Conservation (phyloP, 495 filamentous ascomycete genomes). For the Achaetomiella virescens region DNA sequence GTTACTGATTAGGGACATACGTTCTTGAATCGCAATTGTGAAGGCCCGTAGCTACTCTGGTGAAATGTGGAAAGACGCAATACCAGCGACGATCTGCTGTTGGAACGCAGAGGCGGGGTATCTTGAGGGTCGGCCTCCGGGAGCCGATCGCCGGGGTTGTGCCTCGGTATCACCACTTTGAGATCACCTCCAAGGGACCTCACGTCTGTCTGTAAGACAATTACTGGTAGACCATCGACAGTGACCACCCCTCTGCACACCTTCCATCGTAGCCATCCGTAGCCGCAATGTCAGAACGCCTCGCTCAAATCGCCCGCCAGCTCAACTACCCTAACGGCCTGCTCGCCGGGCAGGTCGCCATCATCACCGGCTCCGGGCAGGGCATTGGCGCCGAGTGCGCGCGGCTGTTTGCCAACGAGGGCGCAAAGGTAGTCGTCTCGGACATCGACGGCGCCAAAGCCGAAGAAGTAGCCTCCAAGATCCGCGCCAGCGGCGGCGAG, state of each 20-base stretch:
- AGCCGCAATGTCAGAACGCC: conserved; percentile 46
- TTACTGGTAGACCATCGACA: neutral
- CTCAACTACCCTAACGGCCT: conserved; percentile 75
- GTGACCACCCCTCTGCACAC: neutral
- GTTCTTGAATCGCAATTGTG: too few species aligned
- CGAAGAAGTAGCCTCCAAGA: conserved; percentile 52
- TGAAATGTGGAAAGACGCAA: too few species aligned
- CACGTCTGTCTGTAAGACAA: neutral
- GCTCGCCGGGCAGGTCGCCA: conserved; percentile 72
- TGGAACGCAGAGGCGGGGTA: too few species aligned
- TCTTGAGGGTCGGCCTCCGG: too few species aligned
- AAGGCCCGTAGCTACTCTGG: too few species aligned
- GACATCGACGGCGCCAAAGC: conserved; percentile 75
- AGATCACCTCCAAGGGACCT: neutral
- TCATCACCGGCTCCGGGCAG: conserved; percentile 83
- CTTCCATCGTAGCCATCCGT: neutral
- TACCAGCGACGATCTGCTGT: too few species aligned
- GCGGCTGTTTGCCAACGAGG: conserved; percentile 75
- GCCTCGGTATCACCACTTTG: conserved; percentile 5
- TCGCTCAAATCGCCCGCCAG: conserved; percentile 64
- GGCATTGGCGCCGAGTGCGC: conserved; percentile 84
- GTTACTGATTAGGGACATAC: too few species aligned
- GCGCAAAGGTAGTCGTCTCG: conserved; percentile 73
- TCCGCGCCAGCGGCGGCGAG: conserved; percentile 57
- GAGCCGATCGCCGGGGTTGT: neutral